These are phyloP conservation scores for Dimargaris cristalligena DNA, from an alignment of 192 early-diverging fungal species.

Conservation along the genomic window DNA sequence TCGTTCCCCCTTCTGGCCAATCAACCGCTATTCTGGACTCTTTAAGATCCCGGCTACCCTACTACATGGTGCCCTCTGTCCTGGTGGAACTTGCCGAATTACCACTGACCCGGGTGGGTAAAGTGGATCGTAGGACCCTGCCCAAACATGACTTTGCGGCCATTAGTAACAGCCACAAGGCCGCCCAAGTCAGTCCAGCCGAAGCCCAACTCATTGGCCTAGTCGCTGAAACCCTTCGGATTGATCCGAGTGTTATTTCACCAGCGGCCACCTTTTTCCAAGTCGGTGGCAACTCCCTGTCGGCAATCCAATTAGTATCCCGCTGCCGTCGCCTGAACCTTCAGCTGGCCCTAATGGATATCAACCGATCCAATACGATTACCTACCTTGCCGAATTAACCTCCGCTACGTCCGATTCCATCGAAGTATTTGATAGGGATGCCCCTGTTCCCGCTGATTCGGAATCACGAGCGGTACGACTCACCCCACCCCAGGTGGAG, in stretches of 20 bases:
- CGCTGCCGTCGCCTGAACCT: not conserved
- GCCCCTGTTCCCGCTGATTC: not conserved
- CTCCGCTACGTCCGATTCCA: not conserved
- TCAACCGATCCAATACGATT: not conserved
- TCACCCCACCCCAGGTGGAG: constrained; percentile 2
- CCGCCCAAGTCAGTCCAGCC: not conserved
- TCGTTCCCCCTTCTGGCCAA: not conserved
- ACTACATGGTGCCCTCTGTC: not conserved
- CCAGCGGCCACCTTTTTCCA: not conserved
- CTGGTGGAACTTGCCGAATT: not conserved
- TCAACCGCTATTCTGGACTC: not conserved
- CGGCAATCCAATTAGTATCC: not conserved
- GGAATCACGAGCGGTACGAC: not conserved
- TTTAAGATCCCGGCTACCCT: not conserved
- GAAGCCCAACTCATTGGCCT: not conserved
- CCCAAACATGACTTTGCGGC: not conserved
- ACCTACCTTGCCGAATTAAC: not conserved
- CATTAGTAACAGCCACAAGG: not conserved
- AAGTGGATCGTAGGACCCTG: not conserved
- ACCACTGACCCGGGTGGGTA: not conserved
- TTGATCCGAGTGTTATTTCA: not conserved
- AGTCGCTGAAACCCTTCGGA: not conserved
- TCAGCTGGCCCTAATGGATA: not conserved
- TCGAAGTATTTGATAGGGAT: not conserved
- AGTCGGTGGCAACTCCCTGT: not conserved